Evolutionary conservation across 129 eudicot species (phyloP), one percentile per base, ranked within the genome.

Genomic region (Escallonia rubra): DNA sequence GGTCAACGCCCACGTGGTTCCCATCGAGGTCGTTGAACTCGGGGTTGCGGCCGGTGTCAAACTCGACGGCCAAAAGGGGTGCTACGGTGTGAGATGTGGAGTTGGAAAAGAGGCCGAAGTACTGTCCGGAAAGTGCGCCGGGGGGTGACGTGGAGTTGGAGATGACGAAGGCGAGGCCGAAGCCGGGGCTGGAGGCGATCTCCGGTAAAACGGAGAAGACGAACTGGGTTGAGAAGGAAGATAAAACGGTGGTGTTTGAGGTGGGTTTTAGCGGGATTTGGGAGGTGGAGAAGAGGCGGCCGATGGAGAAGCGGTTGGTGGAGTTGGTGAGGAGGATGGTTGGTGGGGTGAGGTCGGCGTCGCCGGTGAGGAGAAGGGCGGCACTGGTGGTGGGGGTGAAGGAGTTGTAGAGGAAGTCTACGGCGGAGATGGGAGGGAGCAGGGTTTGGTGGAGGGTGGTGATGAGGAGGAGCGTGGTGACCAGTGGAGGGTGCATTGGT

Each of bases 391-490:
- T 61, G 82, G 67, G 10, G 61, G 70, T 63, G 74, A 89, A 83
- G 75, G 96, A 83, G 78, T 83, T 83, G 74, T n/a, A 79, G 53
- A 89, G 72, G 75, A 85, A 83, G 74, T 89, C 90, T 16, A 81
- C 74, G 78, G 96, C 83, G 53, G 71, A 66, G 65, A 63, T 70
- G 39, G 87, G 73, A 40, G 66, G 62, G 34, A 23, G 34, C 34
- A 23, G 34, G 34, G 34, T 23, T 23, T 23, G 34, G 34, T 23
- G 34, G 34, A 23, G 34, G 41, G 11, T 2, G 42, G 72, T 51
- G 8, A 75, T 34, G 8, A 67, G 63, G 16, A 48, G 39, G 64
- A 78, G 5, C 48, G 59, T 4, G 41, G 41, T 5, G 15, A 67
- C 4, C 2, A 61, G 41, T 10, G 52, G 43, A 15, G 60, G 73